phyloP scores from a whole-genome alignment of 2,329 filamentous ascomycete species.

The Exophiala lecanii-corni region DNA sequence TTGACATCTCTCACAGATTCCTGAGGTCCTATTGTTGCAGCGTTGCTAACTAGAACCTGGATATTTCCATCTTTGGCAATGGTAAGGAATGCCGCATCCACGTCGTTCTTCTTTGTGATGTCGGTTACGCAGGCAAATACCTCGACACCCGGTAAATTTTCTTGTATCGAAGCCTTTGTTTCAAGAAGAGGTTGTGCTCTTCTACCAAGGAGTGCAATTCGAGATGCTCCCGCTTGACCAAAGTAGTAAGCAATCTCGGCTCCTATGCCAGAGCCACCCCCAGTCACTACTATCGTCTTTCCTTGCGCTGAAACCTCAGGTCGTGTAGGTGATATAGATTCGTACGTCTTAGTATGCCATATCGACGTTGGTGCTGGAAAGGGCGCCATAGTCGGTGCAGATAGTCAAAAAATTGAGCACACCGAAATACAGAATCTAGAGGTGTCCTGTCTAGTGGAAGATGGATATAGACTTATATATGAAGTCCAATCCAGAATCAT shows the following conservation, averaged over 20 bases:
- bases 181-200: slow-evolving; percentile 32
- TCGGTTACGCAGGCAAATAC: slow-evolving; percentile 33
- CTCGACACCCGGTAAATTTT: slow-evolving; percentile 33
- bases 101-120: slow-evolving; percentile 30
- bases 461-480: slow-evolving; percentile 24
- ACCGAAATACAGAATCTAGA: no score
- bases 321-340: slow-evolving; percentile 36
- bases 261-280: slow-evolving; percentile 44
- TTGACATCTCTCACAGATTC: background rate
- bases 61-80: slow-evolving; percentile 17
- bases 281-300: slow-evolving; percentile 42
- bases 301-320: slow-evolving; percentile 38
- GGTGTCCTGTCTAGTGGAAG: slow-evolving; percentile 15
- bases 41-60: slow-evolving; percentile 4
- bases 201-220: slow-evolving; percentile 44
- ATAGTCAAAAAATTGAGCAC: no score
- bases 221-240: slow-evolving; percentile 41
- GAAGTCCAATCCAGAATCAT: no score
- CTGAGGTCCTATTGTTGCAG: slow-evolving; percentile 1
- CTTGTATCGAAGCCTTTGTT: slow-evolving; percentile 35
- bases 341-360: slow-evolving; percentile 23
- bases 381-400: slow-evolving; percentile 29
- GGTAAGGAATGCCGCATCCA: slow-evolving; percentile 33
- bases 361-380: slow-evolving; percentile 38
- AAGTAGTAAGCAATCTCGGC: slow-evolving; percentile 40